Base-by-base conservation (phyloP, 768 basidiomycete species). In the Tulasnella sp. region DNA sequence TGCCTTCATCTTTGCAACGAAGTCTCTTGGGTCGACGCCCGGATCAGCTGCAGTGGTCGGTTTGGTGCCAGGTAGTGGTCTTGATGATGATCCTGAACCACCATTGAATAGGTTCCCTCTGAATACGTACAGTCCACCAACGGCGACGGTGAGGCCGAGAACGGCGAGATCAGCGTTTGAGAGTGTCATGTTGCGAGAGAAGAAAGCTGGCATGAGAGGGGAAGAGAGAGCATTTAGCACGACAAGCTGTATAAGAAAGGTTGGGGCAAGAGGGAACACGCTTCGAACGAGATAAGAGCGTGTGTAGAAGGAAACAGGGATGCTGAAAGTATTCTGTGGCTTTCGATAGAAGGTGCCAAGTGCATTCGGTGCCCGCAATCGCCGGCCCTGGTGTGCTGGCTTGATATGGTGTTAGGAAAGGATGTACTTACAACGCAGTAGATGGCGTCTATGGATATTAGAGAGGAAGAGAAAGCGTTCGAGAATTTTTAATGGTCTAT, bases 1-100 rank as follows among this genome's bases (percentile, higher is more conserved):
- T 78, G 91, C 90, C 85, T 95, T 93, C 94, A 98, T 96, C 85
- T 96, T 96, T 15, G 90, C 89, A 54, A 97, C 88, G 81, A 97
- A 97, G 83, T 99, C 95, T 64, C 96, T 86, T n/a, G 96, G 94
- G 81, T 97, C 94, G 1, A 90, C 91, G 76, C 88, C 88, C 69
- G 90, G 92, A 85, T 91, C 91, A 49, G 85, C 81, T 74, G 77
- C 82, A 0, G 77, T 54, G 36, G 73, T 29, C 22, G 40, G 67
- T 36, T 76, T 76, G 31, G 40, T 54, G 17, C 38, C 52, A 37
- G 49, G 67, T 38, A 40, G 38, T 34, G 75, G 37, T 69, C 67
- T 76, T 67, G 75, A 45, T 12, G 73, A 52, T 9, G 71, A 40
- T 64, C 22, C 7, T 14, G 71, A 72, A 45, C 34, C 52, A 34